These are phyloP conservation scores for Fusarium miscanthi DNA, from an alignment of 2,329 filamentous ascomycete genomes.

Conservation along the genomic window DNA sequence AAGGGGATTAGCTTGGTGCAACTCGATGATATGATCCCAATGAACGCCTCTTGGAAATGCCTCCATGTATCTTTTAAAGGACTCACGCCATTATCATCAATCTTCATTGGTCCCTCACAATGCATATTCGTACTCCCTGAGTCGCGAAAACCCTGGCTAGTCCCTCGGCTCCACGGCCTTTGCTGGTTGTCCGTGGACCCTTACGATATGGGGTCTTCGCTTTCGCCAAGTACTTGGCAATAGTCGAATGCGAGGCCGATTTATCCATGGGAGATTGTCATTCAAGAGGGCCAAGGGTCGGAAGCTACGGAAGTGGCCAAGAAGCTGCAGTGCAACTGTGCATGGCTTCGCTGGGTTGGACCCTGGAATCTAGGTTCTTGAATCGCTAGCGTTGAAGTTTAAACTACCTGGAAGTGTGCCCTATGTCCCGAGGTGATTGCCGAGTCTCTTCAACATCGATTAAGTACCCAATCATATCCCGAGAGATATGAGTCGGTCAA, in stretches of 20 bases:
- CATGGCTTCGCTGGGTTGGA: background rate
- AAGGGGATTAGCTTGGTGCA: background rate
- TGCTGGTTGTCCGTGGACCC: accelerated
- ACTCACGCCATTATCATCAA: background rate
- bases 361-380: background rate
- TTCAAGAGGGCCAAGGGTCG: background rate
- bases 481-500: accelerated
- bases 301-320: background rate
- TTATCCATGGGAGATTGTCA: background rate
- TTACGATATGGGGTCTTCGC: background rate
- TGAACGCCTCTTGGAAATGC: accelerated
- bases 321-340: too few relatives aligned
- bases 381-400: background rate
- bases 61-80: too few relatives aligned
- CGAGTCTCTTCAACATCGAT: background rate
- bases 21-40: background rate
- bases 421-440: background rate
- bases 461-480: background rate
- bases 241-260: background rate
- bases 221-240: background rate
- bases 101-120: background rate
- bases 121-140: background rate
- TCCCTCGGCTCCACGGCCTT: background rate
- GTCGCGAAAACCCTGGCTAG: background rate
- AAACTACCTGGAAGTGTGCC: background rate